A percentile compares a stretch with the other conserved stretches of the same genome.
Conservation (phyloP, 2,329 filamentous ascomycete species). For the Capronia coronata region DNA sequence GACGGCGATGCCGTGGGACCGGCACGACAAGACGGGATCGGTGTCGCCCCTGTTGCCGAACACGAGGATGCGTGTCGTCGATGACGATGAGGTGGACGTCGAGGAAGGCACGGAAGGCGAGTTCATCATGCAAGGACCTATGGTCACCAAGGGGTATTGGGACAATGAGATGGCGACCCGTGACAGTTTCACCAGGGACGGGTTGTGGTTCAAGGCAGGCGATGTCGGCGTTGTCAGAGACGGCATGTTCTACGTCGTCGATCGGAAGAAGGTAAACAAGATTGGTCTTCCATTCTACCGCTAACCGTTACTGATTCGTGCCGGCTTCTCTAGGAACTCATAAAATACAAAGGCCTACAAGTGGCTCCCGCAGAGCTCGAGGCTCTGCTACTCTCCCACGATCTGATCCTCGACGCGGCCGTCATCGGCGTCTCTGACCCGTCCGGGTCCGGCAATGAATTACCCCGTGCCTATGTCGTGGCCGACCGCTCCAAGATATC, state of each 20-base stretch:
- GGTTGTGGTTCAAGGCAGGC: slow-evolving; percentile 85
- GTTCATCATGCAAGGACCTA: slow-evolving; percentile 55
- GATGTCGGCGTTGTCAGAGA: slow-evolving; percentile 72
- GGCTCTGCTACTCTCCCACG: slow-evolving; percentile 39
- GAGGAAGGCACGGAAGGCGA: slow-evolving; percentile 50
- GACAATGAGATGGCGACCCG: slow-evolving; percentile 23
- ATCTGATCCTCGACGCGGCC: slow-evolving; percentile 39
- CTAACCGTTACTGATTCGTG: not conserved
- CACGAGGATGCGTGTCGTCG: slow-evolving; percentile 23
- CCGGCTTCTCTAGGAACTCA: slow-evolving; percentile 42
- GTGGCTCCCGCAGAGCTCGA: slow-evolving; percentile 47
- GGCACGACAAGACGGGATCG: slow-evolving; percentile 22
- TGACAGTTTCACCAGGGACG: slow-evolving; percentile 36
- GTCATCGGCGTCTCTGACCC: slow-evolving; percentile 40
- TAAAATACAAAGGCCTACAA: slow-evolving; percentile 52
- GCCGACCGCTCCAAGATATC: slow-evolving; percentile 28
- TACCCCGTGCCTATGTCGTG: slow-evolving; percentile 42
- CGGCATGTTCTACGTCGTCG: slow-evolving; percentile 86
- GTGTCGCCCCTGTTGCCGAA: slow-evolving; percentile 23
- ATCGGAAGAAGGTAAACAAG: slow-evolving; percentile 60
- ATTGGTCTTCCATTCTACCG: not conserved
- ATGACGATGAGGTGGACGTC: slow-evolving; percentile 26
- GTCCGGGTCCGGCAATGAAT: slow-evolving; percentile 34
- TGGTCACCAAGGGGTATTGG: slow-evolving; percentile 36
- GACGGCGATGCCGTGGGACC: slow-evolving; percentile 24